Evolutionary conservation across 495 filamentous ascomycete species (phyloP).

Genomic region (Chlorociboria aeruginascens): DNA sequence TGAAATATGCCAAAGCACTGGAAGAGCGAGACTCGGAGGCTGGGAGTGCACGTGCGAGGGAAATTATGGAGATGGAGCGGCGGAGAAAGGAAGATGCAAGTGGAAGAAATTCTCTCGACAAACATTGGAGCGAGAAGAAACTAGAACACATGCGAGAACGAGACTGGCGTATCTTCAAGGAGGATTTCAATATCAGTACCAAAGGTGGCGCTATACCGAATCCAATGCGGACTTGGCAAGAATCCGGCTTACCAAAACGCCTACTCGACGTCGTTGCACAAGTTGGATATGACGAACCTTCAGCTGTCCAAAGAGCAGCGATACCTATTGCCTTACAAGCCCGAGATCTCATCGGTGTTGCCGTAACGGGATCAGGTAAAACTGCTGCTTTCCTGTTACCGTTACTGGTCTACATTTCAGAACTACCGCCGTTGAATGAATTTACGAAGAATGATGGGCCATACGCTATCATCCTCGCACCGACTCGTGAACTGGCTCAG

Average conservation of each 20-base stretch:
- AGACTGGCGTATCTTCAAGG: constrained; percentile 99
- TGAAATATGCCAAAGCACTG: constrained; percentile 68
- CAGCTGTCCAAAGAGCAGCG: constrained; percentile 82
- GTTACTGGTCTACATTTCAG: constrained; percentile 90
- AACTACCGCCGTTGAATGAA: constrained; percentile 75
- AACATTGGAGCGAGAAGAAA: constrained; percentile 97
- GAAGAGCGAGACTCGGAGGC: constrained; percentile 69
- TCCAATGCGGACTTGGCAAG: constrained; percentile 91
- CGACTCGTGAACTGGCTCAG: constrained; percentile 96
- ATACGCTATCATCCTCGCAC: constrained; percentile 91
- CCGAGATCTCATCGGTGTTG: constrained; percentile 92
- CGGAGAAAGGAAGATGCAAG: constrained; percentile 60
- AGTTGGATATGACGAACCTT: constrained; percentile 90
- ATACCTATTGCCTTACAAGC: constrained; percentile 93
- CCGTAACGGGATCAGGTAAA: constrained; percentile 97
- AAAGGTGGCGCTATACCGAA: constrained; percentile 85
- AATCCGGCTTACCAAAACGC: constrained; percentile 69
- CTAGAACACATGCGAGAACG: constrained; percentile 94
- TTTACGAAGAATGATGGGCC: constrained; percentile 90
- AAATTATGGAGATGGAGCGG: constrained; percentile 84
- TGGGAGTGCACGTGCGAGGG: constrained; percentile 61
- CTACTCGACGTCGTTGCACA: constrained; percentile 72
- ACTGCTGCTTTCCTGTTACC: constrained; percentile 93
- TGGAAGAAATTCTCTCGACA: constrained; percentile 57
- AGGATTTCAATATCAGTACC: constrained; percentile 94